Base-by-base conservation (phyloP, 345 rosid species). In the Xanthoceras sorbifolium region DNA sequence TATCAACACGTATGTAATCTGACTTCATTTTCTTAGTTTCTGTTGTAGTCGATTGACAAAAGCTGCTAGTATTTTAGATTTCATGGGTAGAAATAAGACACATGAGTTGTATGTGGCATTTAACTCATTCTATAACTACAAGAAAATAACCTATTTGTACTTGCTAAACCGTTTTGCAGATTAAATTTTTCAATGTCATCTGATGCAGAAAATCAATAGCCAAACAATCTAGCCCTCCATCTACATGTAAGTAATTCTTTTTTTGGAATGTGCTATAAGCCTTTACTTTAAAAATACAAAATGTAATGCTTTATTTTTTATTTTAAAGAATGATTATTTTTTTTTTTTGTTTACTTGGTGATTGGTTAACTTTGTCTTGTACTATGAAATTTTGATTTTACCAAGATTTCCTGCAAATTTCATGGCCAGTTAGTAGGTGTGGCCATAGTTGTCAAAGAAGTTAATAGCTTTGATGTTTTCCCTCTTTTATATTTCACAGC, bases 201-300 rank as follows among this genome's bases (percentile, higher is more conserved):
- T 80, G 52, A 40, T 83, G 85, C 89, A 94, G 97, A 89, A 89
- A 88, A 82, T 71, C 90, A 18, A 66, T 81, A 74, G 72, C 76
- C 9, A 82, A 84, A 72, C 83, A 78, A 71, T 81, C 91, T 48
- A 84, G 83, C 70, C 79, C 90, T 68, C 69, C 74, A 50, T 90
- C 96, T 44, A 72, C 85, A 9, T 87, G 96, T 92, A 83, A 86
- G 97, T 86, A 44, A 28, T 36, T 67, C 57, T 71, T 44, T 67
- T 12, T 26, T n/a, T 26, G 9, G 67, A 2, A 1, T 26, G 40
- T 29, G 17, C 17, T 8, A 50, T 18, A 28, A 20, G 40, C 23
- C 14, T 11, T 54, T 55, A 28, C 50, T 42, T 28, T 66, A 63
- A 55, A 48, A 20, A 36, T 71, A 42, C 62, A 20, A 17, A 50